These are phyloP conservation scores for Cyberlindnera amylophila DNA, from an alignment of 805 yeast genomes.

Conservation along the genomic window DNA sequence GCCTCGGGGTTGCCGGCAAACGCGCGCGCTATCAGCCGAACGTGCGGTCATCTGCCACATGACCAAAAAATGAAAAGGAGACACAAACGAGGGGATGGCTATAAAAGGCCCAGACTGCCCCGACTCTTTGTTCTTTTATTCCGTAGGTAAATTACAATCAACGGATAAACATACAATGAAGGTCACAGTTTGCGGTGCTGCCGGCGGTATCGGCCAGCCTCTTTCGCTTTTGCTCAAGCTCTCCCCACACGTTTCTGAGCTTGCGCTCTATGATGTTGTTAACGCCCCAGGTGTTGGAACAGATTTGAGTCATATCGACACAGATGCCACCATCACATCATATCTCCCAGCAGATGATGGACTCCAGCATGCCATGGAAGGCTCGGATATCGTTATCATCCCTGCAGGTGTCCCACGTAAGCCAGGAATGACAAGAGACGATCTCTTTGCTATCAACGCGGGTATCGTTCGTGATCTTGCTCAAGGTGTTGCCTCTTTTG, in stretches of 20 bases:
- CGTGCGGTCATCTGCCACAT: no score
- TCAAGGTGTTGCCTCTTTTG: slow-evolving; percentile 58
- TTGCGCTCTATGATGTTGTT: slow-evolving; percentile 69
- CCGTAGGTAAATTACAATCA: background rate
- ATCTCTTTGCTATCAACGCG: slow-evolving; percentile 79
- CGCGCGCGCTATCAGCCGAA: no score
- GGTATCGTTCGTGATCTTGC: slow-evolving; percentile 77
- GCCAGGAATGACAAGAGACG: slow-evolving; percentile 89
- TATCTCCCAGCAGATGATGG: slow-evolving; percentile 66
- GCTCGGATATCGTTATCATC: slow-evolving; percentile 81
- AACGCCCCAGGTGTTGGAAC: slow-evolving; percentile 81
- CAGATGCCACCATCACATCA: slow-evolving; percentile 63
- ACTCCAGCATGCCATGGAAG: slow-evolving; percentile 63
- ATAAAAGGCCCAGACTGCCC: slow-evolving; percentile 1
- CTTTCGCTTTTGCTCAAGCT: slow-evolving; percentile 63
- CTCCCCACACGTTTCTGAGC: slow-evolving; percentile 65
- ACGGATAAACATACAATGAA: slow-evolving; percentile 33
- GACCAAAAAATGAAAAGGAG: background rate
- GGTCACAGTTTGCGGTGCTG: slow-evolving; percentile 79
- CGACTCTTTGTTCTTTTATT: no score
- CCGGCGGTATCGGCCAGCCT: slow-evolving; percentile 83
- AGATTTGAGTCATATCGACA: slow-evolving; percentile 75
- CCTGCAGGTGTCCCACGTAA: slow-evolving; percentile 90
- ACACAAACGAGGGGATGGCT: background rate
- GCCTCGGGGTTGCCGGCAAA: no score